Conservation (phyloP, 352 stramenopile genomes). For the Phytophthora cactorum region DNA sequence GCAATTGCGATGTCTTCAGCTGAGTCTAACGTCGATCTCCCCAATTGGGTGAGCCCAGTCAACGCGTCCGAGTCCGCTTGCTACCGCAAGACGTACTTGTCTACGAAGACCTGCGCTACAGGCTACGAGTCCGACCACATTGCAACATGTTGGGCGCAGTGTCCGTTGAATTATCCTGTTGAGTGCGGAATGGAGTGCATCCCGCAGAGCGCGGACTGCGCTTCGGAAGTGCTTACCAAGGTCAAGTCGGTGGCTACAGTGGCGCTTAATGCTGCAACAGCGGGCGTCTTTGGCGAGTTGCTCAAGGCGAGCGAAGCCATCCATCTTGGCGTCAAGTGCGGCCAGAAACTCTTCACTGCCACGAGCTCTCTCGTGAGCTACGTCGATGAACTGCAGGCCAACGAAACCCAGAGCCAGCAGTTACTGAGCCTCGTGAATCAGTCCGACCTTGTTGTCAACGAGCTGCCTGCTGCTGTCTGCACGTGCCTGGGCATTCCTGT, state of each 20-base stretch:
- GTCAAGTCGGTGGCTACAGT: constrained; percentile 52
- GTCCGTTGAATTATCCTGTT: constrained; percentile 70
- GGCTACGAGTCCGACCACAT: constrained; percentile 24
- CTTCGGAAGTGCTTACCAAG: constrained; percentile 50
- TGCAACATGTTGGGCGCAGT: constrained; percentile 58
- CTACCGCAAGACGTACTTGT: constrained; percentile 57
- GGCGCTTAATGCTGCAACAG: constrained; percentile 50
- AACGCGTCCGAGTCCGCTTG: constrained; percentile 40
- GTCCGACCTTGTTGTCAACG: constrained; percentile 30
- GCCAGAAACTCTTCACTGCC: constrained; percentile 25
- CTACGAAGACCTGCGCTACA: constrained; percentile 28
- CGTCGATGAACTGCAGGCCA: constrained; percentile 39
- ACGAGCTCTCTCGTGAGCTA: constrained; percentile 45
- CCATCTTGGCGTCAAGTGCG: constrained; percentile 53
- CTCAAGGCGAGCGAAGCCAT: constrained; percentile 41
- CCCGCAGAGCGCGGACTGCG: constrained; percentile 65
- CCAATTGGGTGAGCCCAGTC: constrained; percentile 38
- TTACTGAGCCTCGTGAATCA: constrained; percentile 47
- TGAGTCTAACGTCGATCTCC: constrained; percentile 10
- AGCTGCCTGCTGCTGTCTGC: constrained; percentile 43
- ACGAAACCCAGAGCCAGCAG: constrained; percentile 35
- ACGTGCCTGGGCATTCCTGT: constrained; percentile 53
- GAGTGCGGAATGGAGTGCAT: constrained; percentile 77
- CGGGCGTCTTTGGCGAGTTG: constrained; percentile 61
- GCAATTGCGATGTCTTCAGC: constrained; percentile 3